Conservation (phyloP, 306 rosid genomes). For the Rosa rugosa region DNA sequence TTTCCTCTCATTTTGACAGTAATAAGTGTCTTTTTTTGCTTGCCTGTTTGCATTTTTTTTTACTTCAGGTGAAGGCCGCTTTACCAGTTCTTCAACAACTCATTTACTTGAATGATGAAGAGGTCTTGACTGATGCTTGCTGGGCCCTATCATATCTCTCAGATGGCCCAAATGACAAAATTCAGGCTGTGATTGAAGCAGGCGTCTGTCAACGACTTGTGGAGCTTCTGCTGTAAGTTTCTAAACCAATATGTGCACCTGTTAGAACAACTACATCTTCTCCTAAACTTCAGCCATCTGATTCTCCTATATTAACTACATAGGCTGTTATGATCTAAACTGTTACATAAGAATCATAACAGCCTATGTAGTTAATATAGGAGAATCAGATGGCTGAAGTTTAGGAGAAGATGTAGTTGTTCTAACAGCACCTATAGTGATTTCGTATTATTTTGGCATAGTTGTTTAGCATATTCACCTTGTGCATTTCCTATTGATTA, state of each 20-base stretch:
- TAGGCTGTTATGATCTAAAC: no score
- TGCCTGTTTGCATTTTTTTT: conserved; percentile 18
- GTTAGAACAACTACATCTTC: no score
- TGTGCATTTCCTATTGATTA: conserved; percentile 1
- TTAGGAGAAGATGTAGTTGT: no score
- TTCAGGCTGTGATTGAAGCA: conserved; percentile 62
- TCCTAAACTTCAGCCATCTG: no score
- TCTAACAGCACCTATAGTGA: background rate
- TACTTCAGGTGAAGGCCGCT: conserved; percentile 61
- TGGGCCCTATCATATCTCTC: conserved; percentile 74
- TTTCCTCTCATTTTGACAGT: background rate
- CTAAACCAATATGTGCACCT: background rate
- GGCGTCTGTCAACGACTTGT: conserved; percentile 59
- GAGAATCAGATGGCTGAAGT: no score
- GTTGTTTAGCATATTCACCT: conserved; percentile 1
- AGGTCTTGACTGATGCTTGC: conserved; percentile 59
- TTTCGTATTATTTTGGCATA: background rate
- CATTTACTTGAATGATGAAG: conserved; percentile 53
- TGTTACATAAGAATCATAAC: no score
- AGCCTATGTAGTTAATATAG: no score
- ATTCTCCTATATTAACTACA: no score
- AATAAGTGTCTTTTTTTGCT: background rate
- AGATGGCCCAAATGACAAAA: conserved; percentile 54
- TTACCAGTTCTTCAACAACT: conserved; percentile 54
- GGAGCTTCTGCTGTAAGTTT: conserved; percentile 57